Conservation (phyloP, 495 filamentous ascomycete species). For the Aspergillus incahuasiensis region DNA sequence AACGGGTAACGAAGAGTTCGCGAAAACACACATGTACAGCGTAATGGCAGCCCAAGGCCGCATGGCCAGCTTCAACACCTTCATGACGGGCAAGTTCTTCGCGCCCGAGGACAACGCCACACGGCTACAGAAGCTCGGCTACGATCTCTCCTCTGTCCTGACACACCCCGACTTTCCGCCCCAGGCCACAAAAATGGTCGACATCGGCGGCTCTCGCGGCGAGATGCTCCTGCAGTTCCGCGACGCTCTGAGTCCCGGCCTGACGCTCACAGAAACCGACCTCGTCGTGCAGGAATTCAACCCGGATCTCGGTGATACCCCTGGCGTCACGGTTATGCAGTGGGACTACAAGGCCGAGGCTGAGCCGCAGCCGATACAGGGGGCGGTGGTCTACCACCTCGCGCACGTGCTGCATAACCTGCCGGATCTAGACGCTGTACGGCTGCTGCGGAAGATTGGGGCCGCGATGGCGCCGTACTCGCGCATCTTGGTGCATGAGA, state of each 20-base stretch:
- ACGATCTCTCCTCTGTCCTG: slow-evolving; percentile 20
- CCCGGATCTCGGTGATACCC: slow-evolving; percentile 23
- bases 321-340: slow-evolving; percentile 25
- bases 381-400: slow-evolving; percentile 41
- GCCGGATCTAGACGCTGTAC: slow-evolving; percentile 33
- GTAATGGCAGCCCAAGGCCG: slow-evolving; percentile 36
- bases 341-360: slow-evolving; percentile 32
- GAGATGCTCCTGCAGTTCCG: slow-evolving; percentile 46
- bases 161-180: slow-evolving; percentile 7
- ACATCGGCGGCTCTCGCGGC: slow-evolving; percentile 51
- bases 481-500: slow-evolving; percentile 40
- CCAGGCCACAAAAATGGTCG: slow-evolving; percentile 37
- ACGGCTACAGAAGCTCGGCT: slow-evolving; percentile 23
- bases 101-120: slow-evolving; percentile 28
- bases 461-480: slow-evolving; percentile 43
- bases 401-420: slow-evolving; percentile 43
- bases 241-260: slow-evolving; percentile 25
- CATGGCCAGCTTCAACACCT: slow-evolving; percentile 40
- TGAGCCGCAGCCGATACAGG: slow-evolving; percentile 26
- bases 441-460: slow-evolving; percentile 37
- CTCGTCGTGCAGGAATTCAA: slow-evolving; percentile 46
- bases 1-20: slow-evolving; percentile 29
- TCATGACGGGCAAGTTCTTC: slow-evolving; percentile 40
- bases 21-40: slow-evolving; percentile 31
- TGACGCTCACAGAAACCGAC: slow-evolving; percentile 30